Base-by-base conservation (phyloP, 2,329 filamentous ascomycete genomes). In the Colletotrichum somersetense region DNA sequence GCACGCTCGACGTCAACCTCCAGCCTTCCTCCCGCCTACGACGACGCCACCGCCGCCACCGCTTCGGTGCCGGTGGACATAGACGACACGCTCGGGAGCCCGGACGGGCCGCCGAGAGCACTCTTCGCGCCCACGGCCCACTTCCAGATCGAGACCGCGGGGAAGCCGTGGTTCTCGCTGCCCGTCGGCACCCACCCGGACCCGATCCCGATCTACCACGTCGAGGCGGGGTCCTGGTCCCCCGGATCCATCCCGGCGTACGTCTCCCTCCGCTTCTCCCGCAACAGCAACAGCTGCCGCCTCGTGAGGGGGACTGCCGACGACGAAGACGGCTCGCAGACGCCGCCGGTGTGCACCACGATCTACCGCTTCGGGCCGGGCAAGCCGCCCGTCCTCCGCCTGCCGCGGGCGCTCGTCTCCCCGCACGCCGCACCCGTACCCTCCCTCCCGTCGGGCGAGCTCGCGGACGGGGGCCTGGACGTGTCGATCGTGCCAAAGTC, bases 301-400 rank as follows among this genome's bases (percentile, higher is more conserved):
- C 84, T 89, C 59, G 78, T 87, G 5, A 79, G 85, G 46, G 83
- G 35, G 26, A 3, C 26, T 26, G 26, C 33, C 33, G 81, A 26
- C 30, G 80, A 83, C 46, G 80, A 83, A 46, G 81, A 83, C 18
- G 74, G 76, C 6, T 63, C 71, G 1, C 64, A 73, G 30, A 26
- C 26, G 26, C 58, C 64, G 50, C 68, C 76, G 16, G 78, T 89
- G n/a, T 85, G 83, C 73, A 81, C 78, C 1, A 91, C 89, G 0
- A 85, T 83, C 4, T 91, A 91, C 79, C 86, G 85, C 74, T 90
- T 87, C 75, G 89, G 89, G 0, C 88, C 88, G 1, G 83, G 83
- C 52, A 83, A 83, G 2, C 83, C 86, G 8, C 89, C 89, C 3
- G 78, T 83, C 55, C 79, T 91, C 33, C 75, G 77, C 3, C 72